A percentile compares a stretch with the other conserved stretches of the same genome.
These are phyloP conservation scores for Kalmanozyma brasiliensis DNA, from an alignment of 1,284 basidiomycete genomes.

Conservation along the genomic window DNA sequence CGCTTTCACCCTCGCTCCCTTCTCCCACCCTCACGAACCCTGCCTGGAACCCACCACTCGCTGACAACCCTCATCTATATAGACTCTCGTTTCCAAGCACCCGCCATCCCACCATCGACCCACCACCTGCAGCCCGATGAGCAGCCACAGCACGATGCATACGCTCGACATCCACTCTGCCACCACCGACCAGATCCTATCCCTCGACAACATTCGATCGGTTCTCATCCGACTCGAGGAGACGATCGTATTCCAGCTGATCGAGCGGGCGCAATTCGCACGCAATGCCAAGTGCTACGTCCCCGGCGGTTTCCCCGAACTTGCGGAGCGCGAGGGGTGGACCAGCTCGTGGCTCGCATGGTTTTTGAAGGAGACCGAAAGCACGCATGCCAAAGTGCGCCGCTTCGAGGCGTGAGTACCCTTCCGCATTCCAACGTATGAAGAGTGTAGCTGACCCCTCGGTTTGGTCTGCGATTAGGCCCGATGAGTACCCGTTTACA, in stretches of 20 bases:
- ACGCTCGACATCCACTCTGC: slow-evolving; percentile 59
- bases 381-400: slow-evolving; percentile 76
- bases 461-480: slow-evolving; percentile 65
- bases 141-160: slow-evolving; percentile 51
- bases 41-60: too few species aligned
- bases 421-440: not conserved
- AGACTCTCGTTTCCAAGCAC: too few species aligned
- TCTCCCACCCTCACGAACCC: too few species aligned
- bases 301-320: slow-evolving; percentile 76
- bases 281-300: slow-evolving; percentile 92
- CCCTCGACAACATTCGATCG: slow-evolving; percentile 84
- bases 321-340: slow-evolving; percentile 77
- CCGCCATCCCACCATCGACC: too few species aligned
- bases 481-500: slow-evolving; percentile 97
- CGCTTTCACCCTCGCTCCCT: too few species aligned
- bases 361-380: slow-evolving; percentile 94
- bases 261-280: slow-evolving; percentile 96
- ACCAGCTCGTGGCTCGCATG: slow-evolving; percentile 92
- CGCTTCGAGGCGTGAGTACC: slow-evolving; percentile 45
- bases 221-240: slow-evolving; percentile 92
- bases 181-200: slow-evolving; percentile 72
- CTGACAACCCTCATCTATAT: too few species aligned
- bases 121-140: slow-evolving; percentile 25
- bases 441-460: not conserved
- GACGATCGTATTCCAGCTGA: slow-evolving; percentile 92